A percentile compares a stretch with the other conserved stretches of the same genome.
phyloP scores from a whole-genome alignment of 106 monocot species.

The Cymbidium sinense region DNA sequence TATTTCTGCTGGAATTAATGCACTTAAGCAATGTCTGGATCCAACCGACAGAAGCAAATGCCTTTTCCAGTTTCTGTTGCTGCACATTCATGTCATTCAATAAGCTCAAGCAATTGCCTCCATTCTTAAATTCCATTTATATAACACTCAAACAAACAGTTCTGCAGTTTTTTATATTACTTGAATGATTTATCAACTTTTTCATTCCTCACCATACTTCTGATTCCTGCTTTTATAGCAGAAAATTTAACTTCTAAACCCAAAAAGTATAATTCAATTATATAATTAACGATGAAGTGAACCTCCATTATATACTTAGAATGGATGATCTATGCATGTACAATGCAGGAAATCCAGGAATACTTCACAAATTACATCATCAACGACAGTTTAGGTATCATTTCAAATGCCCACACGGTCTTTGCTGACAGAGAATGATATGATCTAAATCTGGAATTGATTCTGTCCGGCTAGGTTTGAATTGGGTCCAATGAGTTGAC shows the following conservation, averaged over 20 bases:
- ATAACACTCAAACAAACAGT: neutral
- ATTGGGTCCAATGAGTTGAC: too few species aligned
- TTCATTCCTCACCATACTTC: too few species aligned
- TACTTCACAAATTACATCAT: slow-evolving; percentile 84
- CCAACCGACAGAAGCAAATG: too few species aligned
- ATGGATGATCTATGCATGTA: neutral
- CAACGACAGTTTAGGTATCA: slow-evolving; percentile 81
- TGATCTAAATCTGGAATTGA: too few species aligned
- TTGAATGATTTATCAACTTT: neutral
- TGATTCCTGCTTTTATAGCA: too few species aligned
- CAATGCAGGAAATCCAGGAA: slow-evolving; percentile 63
- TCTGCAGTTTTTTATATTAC: neutral
- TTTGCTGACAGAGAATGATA: slow-evolving; percentile 80
- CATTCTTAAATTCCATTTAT: too few species aligned
- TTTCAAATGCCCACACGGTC: slow-evolving; percentile 88
- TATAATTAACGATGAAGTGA: neutral
- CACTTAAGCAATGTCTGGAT: too few species aligned
- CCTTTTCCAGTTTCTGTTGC: neutral
- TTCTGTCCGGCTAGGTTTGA: too few species aligned
- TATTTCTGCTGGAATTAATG: too few species aligned
- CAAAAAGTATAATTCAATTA: too few species aligned
- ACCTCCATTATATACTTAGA: too few species aligned
- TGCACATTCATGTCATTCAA: neutral
- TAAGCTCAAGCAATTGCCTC: neutral
- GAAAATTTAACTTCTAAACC: too few species aligned